Base-by-base conservation (phyloP, 805 yeast genomes). In the Isabelozyma rhagii region DNA sequence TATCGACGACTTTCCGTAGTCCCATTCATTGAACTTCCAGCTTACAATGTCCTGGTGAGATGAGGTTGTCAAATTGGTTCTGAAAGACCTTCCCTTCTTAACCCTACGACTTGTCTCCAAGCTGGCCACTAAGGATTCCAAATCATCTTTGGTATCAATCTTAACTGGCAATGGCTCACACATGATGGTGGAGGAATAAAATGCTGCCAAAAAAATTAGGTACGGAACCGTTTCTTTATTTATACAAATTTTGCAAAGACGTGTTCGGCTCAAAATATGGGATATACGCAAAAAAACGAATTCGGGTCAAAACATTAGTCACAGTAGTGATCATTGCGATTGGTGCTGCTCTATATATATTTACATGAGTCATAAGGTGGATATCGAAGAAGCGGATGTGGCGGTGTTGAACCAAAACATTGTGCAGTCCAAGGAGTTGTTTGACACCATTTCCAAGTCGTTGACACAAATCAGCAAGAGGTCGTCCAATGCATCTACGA, bases 21-120 rank as follows among this genome's bases (percentile, higher is more conserved):
- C 97, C 88, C 90, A 92, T 56, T 93, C 99, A 51, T 84, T 82
- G 68, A 90, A 91, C 65, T 84, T 88, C 98, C 98, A 93, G 46
- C 76, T 64, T 18, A 49, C 38, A 13, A 60, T 42, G 8, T 34
- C 13, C 29, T 8, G 38, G 8, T 5, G 8, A 14, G 44, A 41
- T 28, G 21, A 13, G n/a, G 45, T 11, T 28, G 39, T 28, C n/a
- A 43, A 51, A 47, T 56, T 47, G 43, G 52, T 50, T 47, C 58
- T 61, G 13, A 43, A 55, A 34, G 59, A 47, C 15, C 54, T 61
- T 9, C 72, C 74, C 5, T 50, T 50, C 47, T 56, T 58, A 5
- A 48, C 27, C 18, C 43, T 38, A 5, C 59, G 51, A 10, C 60
- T 53, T 1, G 46, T 56, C 10, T 62, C 58, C 13, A 71, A 60